A percentile compares a stretch with the other conserved stretches of the same genome.
Evolutionary conservation across 2,329 filamentous ascomycete genomes (phyloP).

Genomic region (Kalaharituber pfeilii): DNA sequence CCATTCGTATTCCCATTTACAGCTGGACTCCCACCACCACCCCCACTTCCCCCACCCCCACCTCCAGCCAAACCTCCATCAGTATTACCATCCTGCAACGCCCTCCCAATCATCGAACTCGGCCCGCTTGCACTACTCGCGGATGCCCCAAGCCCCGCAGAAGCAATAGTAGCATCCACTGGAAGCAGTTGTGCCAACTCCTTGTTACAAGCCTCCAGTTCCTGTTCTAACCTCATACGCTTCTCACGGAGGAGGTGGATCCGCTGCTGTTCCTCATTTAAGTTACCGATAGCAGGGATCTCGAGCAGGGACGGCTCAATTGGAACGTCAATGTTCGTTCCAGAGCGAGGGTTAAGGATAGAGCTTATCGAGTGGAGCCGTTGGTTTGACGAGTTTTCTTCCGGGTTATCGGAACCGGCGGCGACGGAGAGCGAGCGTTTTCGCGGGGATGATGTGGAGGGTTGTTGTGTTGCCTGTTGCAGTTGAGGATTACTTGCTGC

Average conservation of each 20-base stretch:
- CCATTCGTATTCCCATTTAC: background rate
- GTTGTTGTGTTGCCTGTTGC: no score
- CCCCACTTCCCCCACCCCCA: background rate
- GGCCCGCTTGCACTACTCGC: background rate
- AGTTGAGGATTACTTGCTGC: slow-evolving; percentile 44
- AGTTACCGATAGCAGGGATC: slow-evolving; percentile 17
- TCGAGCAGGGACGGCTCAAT: slow-evolving; percentile 29
- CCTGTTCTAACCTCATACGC: slow-evolving; percentile 11
- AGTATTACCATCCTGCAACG: background rate
- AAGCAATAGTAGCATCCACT: background rate
- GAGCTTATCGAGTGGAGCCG: slow-evolving; percentile 60
- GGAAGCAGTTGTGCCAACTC: slow-evolving; percentile 10
- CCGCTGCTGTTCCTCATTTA: slow-evolving; percentile 11
- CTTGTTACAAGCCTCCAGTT: slow-evolving; percentile 13
- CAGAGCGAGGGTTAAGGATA: slow-evolving; percentile 44
- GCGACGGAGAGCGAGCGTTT: slow-evolving; percentile 51
- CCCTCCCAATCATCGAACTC: background rate
- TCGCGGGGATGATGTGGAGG: slow-evolving; percentile 31
- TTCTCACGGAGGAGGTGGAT: slow-evolving; percentile 8
- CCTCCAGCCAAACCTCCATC: background rate
- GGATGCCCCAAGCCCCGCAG: no score
- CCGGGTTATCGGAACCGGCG: slow-evolving; percentile 35
- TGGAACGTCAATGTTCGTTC: slow-evolving; percentile 24
- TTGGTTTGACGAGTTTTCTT: slow-evolving; percentile 26
- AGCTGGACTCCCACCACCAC: background rate